Base-by-base conservation (phyloP, 2,329 filamentous ascomycete species). In the Claviceps quebecensis region DNA sequence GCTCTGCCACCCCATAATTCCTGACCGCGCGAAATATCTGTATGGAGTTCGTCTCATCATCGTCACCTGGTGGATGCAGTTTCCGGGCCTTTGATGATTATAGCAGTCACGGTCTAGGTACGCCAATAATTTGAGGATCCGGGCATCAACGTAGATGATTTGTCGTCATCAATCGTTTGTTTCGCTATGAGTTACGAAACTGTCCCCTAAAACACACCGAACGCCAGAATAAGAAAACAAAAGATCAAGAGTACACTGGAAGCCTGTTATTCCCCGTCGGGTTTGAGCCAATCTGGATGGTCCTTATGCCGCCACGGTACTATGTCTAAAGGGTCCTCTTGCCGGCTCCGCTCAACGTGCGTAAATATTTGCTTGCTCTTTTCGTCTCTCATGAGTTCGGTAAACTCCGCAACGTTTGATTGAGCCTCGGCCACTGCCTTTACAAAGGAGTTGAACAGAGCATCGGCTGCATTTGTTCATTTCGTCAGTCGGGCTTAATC, bases 271-370 rank as follows among this genome's bases (percentile, higher is more conserved):
- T 63, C 60, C 47, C 57, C 57, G 17, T 67, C 64, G 56, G 64
- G 55, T 45, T 57, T 64, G 53, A 75, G 72, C 78, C 80, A 84
- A 55, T 78, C 70, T 2, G 80, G 77, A 52, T 83, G 71, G 38
- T 83, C 76, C 51, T 69, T 72, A 19, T 77, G 71, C 47, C 69
- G 72, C 80, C 80, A 83, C 2, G 74, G 72, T 57, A 72, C 76
- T 56, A 83, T 81, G 4, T 73, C 76, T 48, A 72, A 69, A 0
- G 77, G 74, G 44, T 80, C 75, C 40, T 74, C 71, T 50, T 72
- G 67, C 17, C 72, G 72, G 57, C 79, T 81, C 58, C 74, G 71
- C 41, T 64, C 69, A 1, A 73, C 77, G 52, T 75, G 71, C 11
- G 74, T 69, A 50, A 83, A 67, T 11, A 79, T 67, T 49, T 71